phyloP scores from a whole-genome alignment of 164 flowering plant genomes.

The Aristolochia californica region DNA sequence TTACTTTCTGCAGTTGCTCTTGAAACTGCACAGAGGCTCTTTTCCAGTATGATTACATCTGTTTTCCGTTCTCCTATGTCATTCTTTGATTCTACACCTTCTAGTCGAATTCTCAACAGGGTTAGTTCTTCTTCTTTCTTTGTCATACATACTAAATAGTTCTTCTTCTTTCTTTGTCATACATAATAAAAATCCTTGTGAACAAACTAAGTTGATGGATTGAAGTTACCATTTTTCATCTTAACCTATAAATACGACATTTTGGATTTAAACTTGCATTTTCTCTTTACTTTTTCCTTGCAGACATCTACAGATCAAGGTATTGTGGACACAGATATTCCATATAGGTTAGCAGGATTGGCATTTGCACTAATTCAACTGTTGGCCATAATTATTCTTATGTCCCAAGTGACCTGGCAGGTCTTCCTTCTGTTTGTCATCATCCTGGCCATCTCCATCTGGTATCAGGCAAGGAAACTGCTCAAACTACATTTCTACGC shows the following conservation, averaged over 20 bases:
- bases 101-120: slow-evolving; percentile 67
- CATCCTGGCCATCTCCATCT: slow-evolving; percentile 47
- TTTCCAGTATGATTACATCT: slow-evolving; percentile 45
- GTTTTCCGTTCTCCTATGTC: slow-evolving; percentile 72
- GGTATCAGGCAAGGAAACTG: slow-evolving; percentile 60
- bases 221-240: too few species aligned
- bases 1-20: slow-evolving; percentile 57
- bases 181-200: not conserved
- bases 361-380: slow-evolving; percentile 75
- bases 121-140: slow-evolving; percentile 24
- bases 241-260: too few species aligned
- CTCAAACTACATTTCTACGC: not conserved
- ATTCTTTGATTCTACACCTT: slow-evolving; percentile 75
- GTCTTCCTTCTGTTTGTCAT: slow-evolving; percentile 46
- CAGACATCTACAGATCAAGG: slow-evolving; percentile 87
- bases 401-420: slow-evolving; percentile 70
- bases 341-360: slow-evolving; percentile 74
- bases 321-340: slow-evolving; percentile 69
- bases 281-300: not conserved
- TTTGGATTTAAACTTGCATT: not conserved
- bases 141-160: too few species aligned
- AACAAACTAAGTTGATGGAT: not conserved
- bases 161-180: too few species aligned
- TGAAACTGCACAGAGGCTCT: slow-evolving; percentile 62
- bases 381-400: slow-evolving; percentile 51